phyloP scores from a whole-genome alignment of 306 rosid species.

The Lupinus albus region DNA sequence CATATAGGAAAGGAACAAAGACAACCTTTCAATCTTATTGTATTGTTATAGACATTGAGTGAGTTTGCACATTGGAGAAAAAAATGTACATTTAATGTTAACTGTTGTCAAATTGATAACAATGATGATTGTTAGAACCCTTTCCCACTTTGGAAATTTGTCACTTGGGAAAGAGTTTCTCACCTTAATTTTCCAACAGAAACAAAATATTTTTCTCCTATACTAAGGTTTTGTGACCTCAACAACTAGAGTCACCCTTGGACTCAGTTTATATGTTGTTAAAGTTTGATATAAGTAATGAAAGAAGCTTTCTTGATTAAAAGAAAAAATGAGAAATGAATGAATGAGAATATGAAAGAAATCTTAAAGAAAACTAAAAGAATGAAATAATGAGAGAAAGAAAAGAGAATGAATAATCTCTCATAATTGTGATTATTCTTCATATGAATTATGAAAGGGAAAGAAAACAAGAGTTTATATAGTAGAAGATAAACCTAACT shows the following conservation, averaged over 20 bases:
- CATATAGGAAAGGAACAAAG: constrained; percentile 50
- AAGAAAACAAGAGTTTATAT: too few relatives aligned
- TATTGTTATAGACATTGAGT: constrained; percentile 53
- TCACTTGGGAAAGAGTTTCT: constrained; percentile 31
- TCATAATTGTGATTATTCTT: too few relatives aligned
- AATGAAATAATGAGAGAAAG: too few relatives aligned
- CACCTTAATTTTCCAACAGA: constrained; percentile 41
- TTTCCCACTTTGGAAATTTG: constrained; percentile 23
- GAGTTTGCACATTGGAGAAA: constrained; percentile 54
- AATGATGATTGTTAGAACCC: constrained; percentile 38
- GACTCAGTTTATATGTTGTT: constrained; percentile 23
- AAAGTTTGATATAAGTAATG: too few relatives aligned
- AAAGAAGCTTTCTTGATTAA: too few relatives aligned
- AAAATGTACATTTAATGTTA: constrained; percentile 60
- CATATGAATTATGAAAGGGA: too few relatives aligned
- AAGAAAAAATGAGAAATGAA: too few relatives aligned
- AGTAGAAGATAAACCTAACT: too few relatives aligned
- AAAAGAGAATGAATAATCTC: too few relatives aligned
- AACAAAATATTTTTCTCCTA: constrained; percentile 24
- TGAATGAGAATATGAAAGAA: too few relatives aligned
- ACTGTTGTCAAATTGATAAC: constrained; percentile 50
- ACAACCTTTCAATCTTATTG: constrained; percentile 51
- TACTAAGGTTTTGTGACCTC: constrained; percentile 29
- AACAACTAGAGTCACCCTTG: constrained; percentile 1
- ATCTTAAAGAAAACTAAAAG: too few relatives aligned